These are phyloP conservation scores for Fusarium multiceps DNA, from an alignment of 2,329 filamentous ascomycete species.

Conservation along the genomic window DNA sequence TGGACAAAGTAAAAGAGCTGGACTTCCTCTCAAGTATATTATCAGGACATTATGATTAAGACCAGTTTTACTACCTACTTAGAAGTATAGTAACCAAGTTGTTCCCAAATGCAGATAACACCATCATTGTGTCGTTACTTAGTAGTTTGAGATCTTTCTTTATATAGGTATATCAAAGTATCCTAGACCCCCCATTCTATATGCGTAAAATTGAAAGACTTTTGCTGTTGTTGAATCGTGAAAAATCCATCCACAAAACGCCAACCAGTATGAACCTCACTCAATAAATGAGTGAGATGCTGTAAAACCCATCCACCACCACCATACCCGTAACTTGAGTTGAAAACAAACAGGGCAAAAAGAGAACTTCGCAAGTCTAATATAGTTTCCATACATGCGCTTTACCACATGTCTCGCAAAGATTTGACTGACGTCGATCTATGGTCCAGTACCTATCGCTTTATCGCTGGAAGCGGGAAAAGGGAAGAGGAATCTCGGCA, in stretches of 20 bases:
- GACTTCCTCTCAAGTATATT: background rate
- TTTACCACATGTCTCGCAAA: constrained; percentile 16
- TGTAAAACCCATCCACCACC: constrained; percentile 24
- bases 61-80: background rate
- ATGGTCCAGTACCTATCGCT: constrained; percentile 26
- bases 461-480: constrained; percentile 30
- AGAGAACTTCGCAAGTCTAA: constrained; percentile 32
- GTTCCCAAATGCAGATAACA: constrained; percentile 4
- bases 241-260: constrained; percentile 44
- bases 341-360: constrained; percentile 31
- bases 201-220: constrained; percentile 41
- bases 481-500: constrained; percentile 26
- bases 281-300: constrained; percentile 36
- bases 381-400: constrained; percentile 28
- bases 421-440: constrained; percentile 28
- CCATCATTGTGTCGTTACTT: constrained; percentile 25
- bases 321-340: constrained; percentile 25
- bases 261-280: constrained; percentile 43
- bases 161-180: constrained; percentile 44
- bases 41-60: background rate
- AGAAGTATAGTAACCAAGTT: background rate
- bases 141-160: constrained; percentile 39
- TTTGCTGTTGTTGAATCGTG: constrained; percentile 42
- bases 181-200: constrained; percentile 44
- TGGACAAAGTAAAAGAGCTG: background rate